These are phyloP conservation scores for Dactylellina leptospora DNA, from an alignment of 2,329 filamentous ascomycete genomes.

Conservation along the genomic window DNA sequence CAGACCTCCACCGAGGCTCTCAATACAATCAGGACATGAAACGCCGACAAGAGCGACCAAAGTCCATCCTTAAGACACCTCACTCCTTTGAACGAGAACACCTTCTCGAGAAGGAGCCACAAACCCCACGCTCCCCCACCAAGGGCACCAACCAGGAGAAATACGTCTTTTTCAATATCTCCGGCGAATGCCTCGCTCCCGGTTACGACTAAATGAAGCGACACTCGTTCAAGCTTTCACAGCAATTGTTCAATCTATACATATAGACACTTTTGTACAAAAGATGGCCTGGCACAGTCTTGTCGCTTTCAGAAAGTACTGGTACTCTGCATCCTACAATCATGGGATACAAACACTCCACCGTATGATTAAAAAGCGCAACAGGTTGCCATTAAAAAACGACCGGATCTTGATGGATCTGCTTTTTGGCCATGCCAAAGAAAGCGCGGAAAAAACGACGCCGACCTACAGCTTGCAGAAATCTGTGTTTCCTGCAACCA, in stretches of 20 bases:
- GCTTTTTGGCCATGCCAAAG: constrained; percentile 43
- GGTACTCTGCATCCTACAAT: constrained; percentile 40
- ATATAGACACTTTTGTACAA: constrained; percentile 27
- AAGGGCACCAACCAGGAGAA: constrained; percentile 49
- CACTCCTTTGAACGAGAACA: constrained; percentile 50
- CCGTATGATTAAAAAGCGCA: constrained; percentile 50
- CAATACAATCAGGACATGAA: constrained; percentile 52
- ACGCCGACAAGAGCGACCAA: constrained; percentile 49
- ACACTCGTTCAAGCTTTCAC: constrained; percentile 32
- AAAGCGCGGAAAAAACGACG: constrained; percentile 29
- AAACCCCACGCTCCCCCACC: constrained; percentile 48
- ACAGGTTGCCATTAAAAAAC: constrained; percentile 49
- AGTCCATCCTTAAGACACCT: constrained; percentile 51
- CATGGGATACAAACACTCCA: constrained; percentile 37
- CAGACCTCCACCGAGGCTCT: constrained; percentile 45
- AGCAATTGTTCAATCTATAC: constrained; percentile 39
- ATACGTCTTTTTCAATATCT: constrained; percentile 52
- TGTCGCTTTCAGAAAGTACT: constrained; percentile 42
- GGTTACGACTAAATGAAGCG: constrained; percentile 49
- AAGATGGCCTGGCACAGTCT: constrained; percentile 49
- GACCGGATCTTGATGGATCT: constrained; percentile 20
- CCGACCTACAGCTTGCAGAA: constrained; percentile 52
- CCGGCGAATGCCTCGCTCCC: constrained; percentile 44
- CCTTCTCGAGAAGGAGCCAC: constrained; percentile 44
- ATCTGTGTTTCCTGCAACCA: constrained; percentile 52